These are phyloP conservation scores for Durusdinium trenchii DNA, from an alignment of 73 alveolate genomes.

Conservation along the genomic window DNA sequence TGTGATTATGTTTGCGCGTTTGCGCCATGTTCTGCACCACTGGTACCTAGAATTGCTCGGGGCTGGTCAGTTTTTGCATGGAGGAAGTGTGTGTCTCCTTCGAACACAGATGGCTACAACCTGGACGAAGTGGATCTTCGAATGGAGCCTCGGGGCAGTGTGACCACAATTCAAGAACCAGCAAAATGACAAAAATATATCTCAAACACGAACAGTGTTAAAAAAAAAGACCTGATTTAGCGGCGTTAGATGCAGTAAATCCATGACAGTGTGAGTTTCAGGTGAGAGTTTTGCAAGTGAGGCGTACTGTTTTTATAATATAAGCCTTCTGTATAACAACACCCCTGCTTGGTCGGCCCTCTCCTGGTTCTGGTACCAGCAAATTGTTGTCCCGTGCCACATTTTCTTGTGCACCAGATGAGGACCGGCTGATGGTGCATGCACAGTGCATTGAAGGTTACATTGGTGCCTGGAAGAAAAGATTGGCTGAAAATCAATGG, in stretches of 20 bases:
- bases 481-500: not conserved
- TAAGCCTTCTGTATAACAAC: too few relatives aligned
- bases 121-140: slow-evolving; percentile 27
- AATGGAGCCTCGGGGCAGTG: not conserved
- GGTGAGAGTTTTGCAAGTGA: too few relatives aligned
- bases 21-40: not conserved
- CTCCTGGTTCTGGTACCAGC: not conserved
- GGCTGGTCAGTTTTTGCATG: not conserved
- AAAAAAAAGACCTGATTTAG: too few relatives aligned
- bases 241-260: too few relatives aligned
- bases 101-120: not conserved
- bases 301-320: too few relatives aligned
- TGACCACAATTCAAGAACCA: too few relatives aligned
- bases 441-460: not conserved
- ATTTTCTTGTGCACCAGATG: not conserved
- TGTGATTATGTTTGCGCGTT: not conserved
- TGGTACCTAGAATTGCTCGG: not conserved
- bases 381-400: not conserved
- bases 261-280: too few relatives aligned
- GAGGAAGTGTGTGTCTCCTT: not conserved
- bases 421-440: slow-evolving; percentile 17
- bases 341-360: too few relatives aligned
- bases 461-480: not conserved
- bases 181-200: too few relatives aligned
- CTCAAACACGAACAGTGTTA: too few relatives aligned